Conservation (phyloP, 192 early-diverging fungal species). For the Backusella psychrophila region DNA sequence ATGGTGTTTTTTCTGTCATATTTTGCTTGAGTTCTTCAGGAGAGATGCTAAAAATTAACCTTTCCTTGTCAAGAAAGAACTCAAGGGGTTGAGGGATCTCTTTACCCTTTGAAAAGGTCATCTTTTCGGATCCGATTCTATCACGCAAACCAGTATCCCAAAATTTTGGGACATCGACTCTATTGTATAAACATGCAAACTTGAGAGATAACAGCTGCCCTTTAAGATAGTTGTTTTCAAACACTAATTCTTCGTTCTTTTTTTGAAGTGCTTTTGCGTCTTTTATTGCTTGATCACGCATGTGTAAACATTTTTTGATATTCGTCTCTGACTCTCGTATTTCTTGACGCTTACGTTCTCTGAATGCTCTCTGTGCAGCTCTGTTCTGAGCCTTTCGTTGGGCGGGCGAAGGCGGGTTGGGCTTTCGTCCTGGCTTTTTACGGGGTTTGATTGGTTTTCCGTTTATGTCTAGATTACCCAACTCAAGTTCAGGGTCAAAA, state of each 20-base stretch:
- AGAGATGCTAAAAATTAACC: conserved; percentile 5
- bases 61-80: conserved; percentile 11
- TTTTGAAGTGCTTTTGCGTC: conserved; percentile 41
- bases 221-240: conserved; percentile 45
- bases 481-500: conserved; percentile 22
- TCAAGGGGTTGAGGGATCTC: conserved; percentile 9
- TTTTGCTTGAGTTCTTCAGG: neutral
- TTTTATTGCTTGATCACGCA: conserved; percentile 48
- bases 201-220: conserved; percentile 38
- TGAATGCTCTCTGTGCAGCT: conserved; percentile 86
- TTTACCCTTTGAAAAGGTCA: conserved; percentile 1
- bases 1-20: conserved; percentile 5
- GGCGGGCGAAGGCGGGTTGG: conserved; percentile 57
- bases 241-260: conserved; percentile 37
- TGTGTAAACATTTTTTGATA: conserved; percentile 64
- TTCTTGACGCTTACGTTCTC: conserved; percentile 80
- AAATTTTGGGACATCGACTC: conserved; percentile 28
- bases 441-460: conserved; percentile 13
- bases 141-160: conserved; percentile 24
- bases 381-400: conserved; percentile 77
- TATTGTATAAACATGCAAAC: conserved; percentile 24
- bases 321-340: conserved; percentile 58
- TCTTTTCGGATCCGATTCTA: conserved; percentile 5
- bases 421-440: conserved; percentile 57
- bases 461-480: conserved; percentile 19